These are phyloP conservation scores for Cyberlindnera americana DNA, from an alignment of 805 yeast species.

Conservation along the genomic window DNA sequence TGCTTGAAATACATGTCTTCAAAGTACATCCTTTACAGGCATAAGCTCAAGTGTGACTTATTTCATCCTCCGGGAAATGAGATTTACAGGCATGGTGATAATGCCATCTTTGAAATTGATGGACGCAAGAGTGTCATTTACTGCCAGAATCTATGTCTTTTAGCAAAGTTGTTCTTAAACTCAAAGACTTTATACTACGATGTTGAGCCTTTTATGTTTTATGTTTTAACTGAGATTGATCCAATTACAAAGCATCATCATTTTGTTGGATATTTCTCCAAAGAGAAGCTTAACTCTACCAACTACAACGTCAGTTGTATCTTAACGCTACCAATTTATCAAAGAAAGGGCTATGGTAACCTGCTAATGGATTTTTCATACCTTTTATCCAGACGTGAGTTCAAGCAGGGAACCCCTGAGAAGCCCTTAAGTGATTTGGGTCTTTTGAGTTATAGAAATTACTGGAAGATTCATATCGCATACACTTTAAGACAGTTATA, in stretches of 20 bases:
- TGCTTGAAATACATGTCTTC: slow-evolving; percentile 80
- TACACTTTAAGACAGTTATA: slow-evolving; percentile 28
- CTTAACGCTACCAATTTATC: slow-evolving; percentile 81
- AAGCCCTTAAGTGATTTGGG: slow-evolving; percentile 91
- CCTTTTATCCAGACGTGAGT: slow-evolving; percentile 68
- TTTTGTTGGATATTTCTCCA: slow-evolving; percentile 92
- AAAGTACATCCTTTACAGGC: slow-evolving; percentile 64
- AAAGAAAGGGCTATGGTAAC: slow-evolving; percentile 85
- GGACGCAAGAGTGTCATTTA: slow-evolving; percentile 79
- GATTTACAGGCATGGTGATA: slow-evolving; percentile 69
- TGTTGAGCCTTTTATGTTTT: slow-evolving; percentile 92
- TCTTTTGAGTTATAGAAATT: slow-evolving; percentile 75
- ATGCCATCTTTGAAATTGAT: slow-evolving; percentile 86
- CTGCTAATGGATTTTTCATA: slow-evolving; percentile 88
- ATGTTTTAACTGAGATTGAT: slow-evolving; percentile 72
- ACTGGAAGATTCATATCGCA: slow-evolving; percentile 74
- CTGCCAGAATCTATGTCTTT: slow-evolving; percentile 84
- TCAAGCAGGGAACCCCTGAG: slow-evolving; percentile 87
- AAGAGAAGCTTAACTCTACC: slow-evolving; percentile 70
- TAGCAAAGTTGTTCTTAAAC: slow-evolving; percentile 85
- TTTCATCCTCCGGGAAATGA: slow-evolving; percentile 88
- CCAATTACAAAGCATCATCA: slow-evolving; percentile 46
- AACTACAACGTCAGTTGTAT: slow-evolving; percentile 88
- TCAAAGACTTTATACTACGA: slow-evolving; percentile 92
- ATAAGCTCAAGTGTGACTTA: slow-evolving; percentile 66